Evolutionary conservation across 2,329 filamentous ascomycete species (phyloP), one percentile per base, ranked within the genome.

Genomic region (Magnaporthiopsis rhizophila): DNA sequence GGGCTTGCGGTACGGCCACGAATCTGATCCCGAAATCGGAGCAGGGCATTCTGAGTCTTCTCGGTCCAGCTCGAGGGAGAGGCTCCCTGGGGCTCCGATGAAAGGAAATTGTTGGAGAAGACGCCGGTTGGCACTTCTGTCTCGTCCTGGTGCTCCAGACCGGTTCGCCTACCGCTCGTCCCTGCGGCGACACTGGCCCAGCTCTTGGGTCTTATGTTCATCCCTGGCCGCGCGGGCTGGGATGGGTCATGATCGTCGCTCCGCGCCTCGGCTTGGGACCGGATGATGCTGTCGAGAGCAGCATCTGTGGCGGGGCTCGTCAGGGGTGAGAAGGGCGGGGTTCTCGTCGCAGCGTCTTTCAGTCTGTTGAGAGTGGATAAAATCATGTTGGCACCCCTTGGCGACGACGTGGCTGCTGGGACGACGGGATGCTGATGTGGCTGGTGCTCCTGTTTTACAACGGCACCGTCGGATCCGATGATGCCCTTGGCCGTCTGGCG

Each of bases 361-460:
- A 53, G n/a, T 65, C 72, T 73, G 3, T 74, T 77, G 65, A 83
- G 79, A 59, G 76, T 75, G 59, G 75, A 76, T 8, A 83, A 71
- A 24, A 74, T 74, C 30, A 77, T 67, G 66, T 80, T 77, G 0
- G 81, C 81, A 36, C 76, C 77, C 63, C 75, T 79, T 21, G 68
- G 70, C 13, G 72, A 72, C 0, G 74, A 74, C n/a, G 70, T 69
- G 58, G 62, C 65, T 71, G 64, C 2, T 71, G 69, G 21, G 70
- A 72, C n/a, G 64, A 66, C 32, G 66, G 32, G 72, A 24, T 30
- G 57, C 6, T 28, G 26, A 9, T 15, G 24, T 11, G 18, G n/a
- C n/a, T 28, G 56, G 11, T 58, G 7, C 15, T 58, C 26, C n/a
- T 30, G n/a, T 21, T 30, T 12, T 24, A 21, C 45, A 24, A 11